Evolutionary conservation across 2,329 filamentous ascomycete genomes (phyloP), one percentile per base, ranked within the genome.

Genomic region (Nakataea oryzae): DNA sequence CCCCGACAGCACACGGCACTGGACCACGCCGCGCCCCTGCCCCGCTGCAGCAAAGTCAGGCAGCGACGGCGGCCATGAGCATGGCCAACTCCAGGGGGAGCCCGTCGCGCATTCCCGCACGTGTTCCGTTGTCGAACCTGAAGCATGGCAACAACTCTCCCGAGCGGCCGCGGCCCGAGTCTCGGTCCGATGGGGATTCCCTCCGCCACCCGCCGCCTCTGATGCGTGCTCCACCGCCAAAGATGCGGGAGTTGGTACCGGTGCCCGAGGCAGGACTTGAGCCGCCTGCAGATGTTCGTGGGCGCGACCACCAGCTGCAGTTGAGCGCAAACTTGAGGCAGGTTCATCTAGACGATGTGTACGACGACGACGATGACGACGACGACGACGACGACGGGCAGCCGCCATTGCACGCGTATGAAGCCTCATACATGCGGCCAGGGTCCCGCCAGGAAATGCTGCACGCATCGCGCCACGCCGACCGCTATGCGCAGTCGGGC

Each of bases 311-410:
- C 41, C 41, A 50, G 21, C 74, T 84, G 6, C 73, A 74, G 3
- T 79, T 81, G 3, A 82, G 84, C 74, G 76, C 86, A 71, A 65
- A 66, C 12, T 81, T 87, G 54, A 79, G 85, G 26, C 79, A 81
- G 9, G 78, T 86, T 5, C 81, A 85, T 65, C 90, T 90, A 0
- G 93, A 97, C 69, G 93, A 97, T 68, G 87, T 91, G 0, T 97
- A 96, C 69, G 88, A 93, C 68, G 91, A 93, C 69, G 76, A 64
- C 29, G 66, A 71, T 30, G 62, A 60, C 26, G 17, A 30, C 21
- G 11, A 21, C 41, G 41, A 47, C 41, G 27, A 29, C 28, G 29
- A 34, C 17, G 24, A 24, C 30, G 17, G 47, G 58, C 30, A 47
- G 26, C 58, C 41, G 29, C 11, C 41, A n/a, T 8, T 50, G 41